Evolutionary conservation across 2,329 filamentous ascomycete species (phyloP), one percentile per base, ranked within the genome.

Genomic region (Lachnellula arida): DNA sequence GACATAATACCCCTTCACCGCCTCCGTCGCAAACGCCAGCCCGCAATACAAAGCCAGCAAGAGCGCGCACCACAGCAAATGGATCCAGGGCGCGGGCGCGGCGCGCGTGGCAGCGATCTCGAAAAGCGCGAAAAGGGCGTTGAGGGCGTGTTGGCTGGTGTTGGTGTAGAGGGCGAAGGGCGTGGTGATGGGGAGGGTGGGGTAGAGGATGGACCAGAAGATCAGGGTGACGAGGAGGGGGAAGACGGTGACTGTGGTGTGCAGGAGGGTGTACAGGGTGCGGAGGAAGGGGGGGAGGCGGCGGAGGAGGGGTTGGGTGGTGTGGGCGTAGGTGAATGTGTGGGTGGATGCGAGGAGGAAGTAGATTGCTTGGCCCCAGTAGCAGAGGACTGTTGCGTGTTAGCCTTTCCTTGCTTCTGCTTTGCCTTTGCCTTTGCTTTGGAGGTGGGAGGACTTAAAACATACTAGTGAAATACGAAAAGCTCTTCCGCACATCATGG

Each of bases 351-450:
- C 78, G 66, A 86, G 75, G 55, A 85, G 76, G 69, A 87, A 86
- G 77, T 95, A 96, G 74, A 92, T 93, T 23, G 81, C 85, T 37
- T 93, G 74, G 2, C 89, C 89, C 88, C 88, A 94, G 78, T 87
- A 94, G 9, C 87, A 89, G 54, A 68, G 65, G 15, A 67, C 63
- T 65, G 37, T 25, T 25, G 35, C 39, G 37, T 39, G 28, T 32
- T 32, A 32, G 28, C 9, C 25, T 32, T 11, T 32, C 8, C 28
- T 4, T 9, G 3, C 11, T 8, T 32, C 11, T 32, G 28, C 2
- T n/a, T n/a, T n/a, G n/a, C n/a, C n/a, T n/a, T n/a, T n/a, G n/a
- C n/a, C n/a, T n/a, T n/a, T n/a, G n/a, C n/a, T n/a, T n/a, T n/a
- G n/a, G n/a, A n/a, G n/a, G n/a, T n/a, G n/a, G 44, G 34, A 32